A percentile compares a stretch with the other conserved stretches of the same genome.
These are phyloP conservation scores for Puccinia hordei DNA, from an alignment of 1,284 basidiomycete genomes.

Conservation along the genomic window DNA sequence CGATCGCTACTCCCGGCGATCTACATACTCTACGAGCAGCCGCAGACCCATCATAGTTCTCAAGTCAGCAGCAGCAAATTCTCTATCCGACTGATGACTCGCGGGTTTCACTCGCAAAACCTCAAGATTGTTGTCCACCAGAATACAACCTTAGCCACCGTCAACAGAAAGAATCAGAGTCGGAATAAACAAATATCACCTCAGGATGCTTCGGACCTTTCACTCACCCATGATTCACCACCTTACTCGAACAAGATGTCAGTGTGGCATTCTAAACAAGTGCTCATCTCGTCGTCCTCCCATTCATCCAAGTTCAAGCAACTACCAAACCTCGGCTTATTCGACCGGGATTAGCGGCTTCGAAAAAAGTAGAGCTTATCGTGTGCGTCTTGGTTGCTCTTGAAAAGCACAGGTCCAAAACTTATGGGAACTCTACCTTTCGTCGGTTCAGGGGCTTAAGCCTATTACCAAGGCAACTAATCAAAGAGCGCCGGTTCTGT, in stretches of 20 bases:
- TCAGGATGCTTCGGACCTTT: slow-evolving; percentile 6
- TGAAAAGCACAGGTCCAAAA: no score
- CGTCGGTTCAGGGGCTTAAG: not conserved
- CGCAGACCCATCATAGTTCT: not conserved
- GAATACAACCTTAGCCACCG: not conserved
- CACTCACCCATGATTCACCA: not conserved
- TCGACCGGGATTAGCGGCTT: not conserved
- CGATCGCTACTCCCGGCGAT: not conserved
- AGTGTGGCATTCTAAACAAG: not conserved
- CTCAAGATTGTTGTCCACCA: not conserved
- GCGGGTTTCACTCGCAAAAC: not conserved
- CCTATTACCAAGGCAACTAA: not conserved
- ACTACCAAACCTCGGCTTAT: not conserved
- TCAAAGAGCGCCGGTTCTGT: not conserved
- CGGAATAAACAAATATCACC: not conserved
- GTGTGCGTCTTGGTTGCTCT: not conserved
- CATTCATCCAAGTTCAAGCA: not conserved
- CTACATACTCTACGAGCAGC: not conserved
- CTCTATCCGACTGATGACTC: not conserved
- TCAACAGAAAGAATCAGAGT: not conserved
- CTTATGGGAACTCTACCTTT: not conserved
- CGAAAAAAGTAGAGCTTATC: not conserved
- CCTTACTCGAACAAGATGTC: slow-evolving; percentile 1
- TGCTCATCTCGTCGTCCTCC: not conserved
- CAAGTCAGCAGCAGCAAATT: not conserved